Percentiles rank a stretch among this genome's conserved stretches.
Evolutionary conservation across 257 asterid genomes (phyloP).

Genomic region (Lycium barbarum): DNA sequence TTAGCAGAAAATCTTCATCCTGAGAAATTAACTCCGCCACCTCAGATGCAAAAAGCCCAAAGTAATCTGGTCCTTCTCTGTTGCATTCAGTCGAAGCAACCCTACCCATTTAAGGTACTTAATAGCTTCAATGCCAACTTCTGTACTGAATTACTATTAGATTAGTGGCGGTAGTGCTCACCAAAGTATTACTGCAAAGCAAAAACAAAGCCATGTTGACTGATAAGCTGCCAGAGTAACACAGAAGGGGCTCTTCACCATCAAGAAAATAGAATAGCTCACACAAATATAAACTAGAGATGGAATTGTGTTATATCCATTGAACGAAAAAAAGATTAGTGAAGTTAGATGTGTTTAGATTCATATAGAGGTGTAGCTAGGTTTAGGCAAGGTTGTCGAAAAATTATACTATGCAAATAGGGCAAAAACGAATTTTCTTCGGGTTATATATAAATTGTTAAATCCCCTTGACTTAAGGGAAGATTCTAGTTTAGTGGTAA

Average conservation of each 20-base stretch:
- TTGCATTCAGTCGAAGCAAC: slow-evolving; percentile 37
- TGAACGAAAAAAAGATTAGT: background rate
- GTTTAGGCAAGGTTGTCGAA: background rate
- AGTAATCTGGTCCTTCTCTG: slow-evolving; percentile 65
- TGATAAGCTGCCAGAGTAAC: slow-evolving; percentile 16
- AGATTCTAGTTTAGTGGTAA: background rate
- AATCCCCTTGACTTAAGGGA: background rate
- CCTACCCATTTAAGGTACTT: slow-evolving; percentile 39
- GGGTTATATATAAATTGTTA: background rate
- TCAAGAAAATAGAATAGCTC: background rate
- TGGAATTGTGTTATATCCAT: background rate
- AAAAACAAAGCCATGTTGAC: slow-evolving; percentile 16
- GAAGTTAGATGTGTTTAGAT: background rate
- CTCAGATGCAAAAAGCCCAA: slow-evolving; percentile 63
- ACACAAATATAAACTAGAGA: slow-evolving; percentile 20
- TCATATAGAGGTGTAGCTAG: background rate
- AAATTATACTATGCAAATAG: background rate
- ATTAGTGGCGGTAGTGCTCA: background rate
- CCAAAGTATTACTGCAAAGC: slow-evolving; percentile 17
- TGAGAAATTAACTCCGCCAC: slow-evolving; percentile 55
- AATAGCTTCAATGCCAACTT: slow-evolving; percentile 24
- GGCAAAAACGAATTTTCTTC: background rate
- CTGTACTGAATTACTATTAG: slow-evolving; percentile 4
- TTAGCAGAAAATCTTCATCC: slow-evolving; percentile 54
- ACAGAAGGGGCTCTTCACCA: background rate